Percentiles rank a stretch among this genome's conserved stretches.
phyloP scores from a whole-genome alignment of 202 grass and related monocot genomes.

The Carex arenaria region DNA sequence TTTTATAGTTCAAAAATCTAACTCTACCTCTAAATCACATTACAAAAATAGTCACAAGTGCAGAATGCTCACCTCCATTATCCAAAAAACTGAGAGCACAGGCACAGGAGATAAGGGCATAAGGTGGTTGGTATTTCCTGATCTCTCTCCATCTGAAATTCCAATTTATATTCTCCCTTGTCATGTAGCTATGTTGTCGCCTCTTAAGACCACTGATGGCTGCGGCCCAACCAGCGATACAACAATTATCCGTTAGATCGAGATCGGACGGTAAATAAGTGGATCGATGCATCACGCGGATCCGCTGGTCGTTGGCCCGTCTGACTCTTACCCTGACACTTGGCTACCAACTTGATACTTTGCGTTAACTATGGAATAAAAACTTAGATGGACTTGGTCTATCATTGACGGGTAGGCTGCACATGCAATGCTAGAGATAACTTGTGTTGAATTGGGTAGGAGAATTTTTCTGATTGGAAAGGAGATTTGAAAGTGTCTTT shows the following conservation, averaged over 20 bases:
- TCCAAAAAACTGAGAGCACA: not conserved
- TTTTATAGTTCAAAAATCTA: no score
- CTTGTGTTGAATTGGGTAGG: not conserved
- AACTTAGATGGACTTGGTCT: conserved; percentile 4
- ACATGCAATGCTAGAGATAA: no score
- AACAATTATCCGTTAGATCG: not conserved
- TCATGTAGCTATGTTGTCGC: not conserved
- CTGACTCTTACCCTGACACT: not conserved
- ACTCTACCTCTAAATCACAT: no score
- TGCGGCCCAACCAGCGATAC: not conserved
- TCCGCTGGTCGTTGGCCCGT: conserved; percentile 11
- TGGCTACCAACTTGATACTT: not conserved
- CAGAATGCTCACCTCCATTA: not conserved
- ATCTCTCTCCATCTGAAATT: conserved; percentile 13
- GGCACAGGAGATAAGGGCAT: not conserved
- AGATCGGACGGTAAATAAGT: not conserved
- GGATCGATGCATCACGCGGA: not conserved
- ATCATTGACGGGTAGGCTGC: not conserved
- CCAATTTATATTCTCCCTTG: not conserved
- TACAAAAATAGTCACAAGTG: no score
- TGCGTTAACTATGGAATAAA: not conserved
- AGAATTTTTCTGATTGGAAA: not conserved
- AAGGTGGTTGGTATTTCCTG: conserved; percentile 8
- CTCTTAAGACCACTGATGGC: conserved; percentile 3
- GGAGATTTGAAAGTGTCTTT: not conserved